Percentiles rank a stretch among this genome's conserved stretches.
Conservation (phyloP, 495 filamentous ascomycete genomes). For the Penicillium egyptiacum region DNA sequence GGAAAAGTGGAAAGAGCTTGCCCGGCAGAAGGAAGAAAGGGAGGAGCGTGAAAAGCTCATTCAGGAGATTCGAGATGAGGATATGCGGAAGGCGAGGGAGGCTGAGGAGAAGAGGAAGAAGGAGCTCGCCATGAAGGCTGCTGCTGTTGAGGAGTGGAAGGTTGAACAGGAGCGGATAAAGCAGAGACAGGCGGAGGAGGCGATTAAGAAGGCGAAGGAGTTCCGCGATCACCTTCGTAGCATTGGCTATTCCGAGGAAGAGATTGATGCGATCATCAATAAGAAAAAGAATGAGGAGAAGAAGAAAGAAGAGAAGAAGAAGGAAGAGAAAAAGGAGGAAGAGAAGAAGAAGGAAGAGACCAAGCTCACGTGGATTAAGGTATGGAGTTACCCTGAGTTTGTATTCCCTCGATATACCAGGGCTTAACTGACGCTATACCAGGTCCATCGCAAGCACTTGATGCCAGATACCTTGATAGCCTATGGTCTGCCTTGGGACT, state of each 20-base stretch:
- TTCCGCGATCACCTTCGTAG: slow-evolving; percentile 42
- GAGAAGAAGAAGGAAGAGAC: slow-evolving; percentile 51
- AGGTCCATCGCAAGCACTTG: slow-evolving; percentile 52
- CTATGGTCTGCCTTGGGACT: slow-evolving; percentile 52
- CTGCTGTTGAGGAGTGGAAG: slow-evolving; percentile 40
- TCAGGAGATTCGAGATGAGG: slow-evolving; percentile 27
- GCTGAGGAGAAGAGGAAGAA: slow-evolving; percentile 27
- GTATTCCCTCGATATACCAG: not conserved
- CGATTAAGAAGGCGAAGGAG: slow-evolving; percentile 47
- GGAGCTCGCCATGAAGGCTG: slow-evolving; percentile 35
- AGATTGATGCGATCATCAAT: slow-evolving; percentile 57
- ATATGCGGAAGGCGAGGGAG: slow-evolving; percentile 31
- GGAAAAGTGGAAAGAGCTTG: slow-evolving; percentile 25
- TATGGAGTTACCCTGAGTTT: slow-evolving; percentile 20
- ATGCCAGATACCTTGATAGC: slow-evolving; percentile 50
- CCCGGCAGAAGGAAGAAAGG: slow-evolving; percentile 20
- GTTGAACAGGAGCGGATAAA: slow-evolving; percentile 49
- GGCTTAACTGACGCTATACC: slow-evolving; percentile 16
- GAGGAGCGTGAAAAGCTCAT: slow-evolving; percentile 21
- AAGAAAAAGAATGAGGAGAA: slow-evolving; percentile 57
- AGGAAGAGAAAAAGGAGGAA: slow-evolving; percentile 45
- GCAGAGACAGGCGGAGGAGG: slow-evolving; percentile 31
- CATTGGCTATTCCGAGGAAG: slow-evolving; percentile 43
- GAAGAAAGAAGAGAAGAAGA: slow-evolving; percentile 47
- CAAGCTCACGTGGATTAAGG: slow-evolving; percentile 55